A percentile compares a stretch with the other conserved stretches of the same genome.
Evolutionary conservation across 106 monocot genomes (phyloP).

Genomic region (Dendrobium nobile): DNA sequence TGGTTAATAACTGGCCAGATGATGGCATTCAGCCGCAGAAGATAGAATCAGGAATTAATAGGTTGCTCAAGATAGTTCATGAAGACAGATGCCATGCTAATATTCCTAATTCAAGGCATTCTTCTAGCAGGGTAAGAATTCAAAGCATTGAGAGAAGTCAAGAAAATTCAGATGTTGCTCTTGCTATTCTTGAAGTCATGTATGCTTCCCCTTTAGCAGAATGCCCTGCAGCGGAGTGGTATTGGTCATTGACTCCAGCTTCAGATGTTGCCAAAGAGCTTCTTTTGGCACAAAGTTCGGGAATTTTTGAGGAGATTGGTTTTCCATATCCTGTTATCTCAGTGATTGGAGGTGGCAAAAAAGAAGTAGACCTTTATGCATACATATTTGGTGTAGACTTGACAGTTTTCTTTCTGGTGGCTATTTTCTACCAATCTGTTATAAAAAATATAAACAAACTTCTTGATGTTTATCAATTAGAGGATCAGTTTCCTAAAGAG

Average conservation of each 20-base stretch:
- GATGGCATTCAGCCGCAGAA: slow-evolving; percentile 95
- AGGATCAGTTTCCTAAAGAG: slow-evolving; percentile 97
- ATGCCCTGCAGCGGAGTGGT: slow-evolving; percentile 45
- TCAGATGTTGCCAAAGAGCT: slow-evolving; percentile 85
- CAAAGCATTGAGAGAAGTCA: slow-evolving; percentile 92
- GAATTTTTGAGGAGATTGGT: slow-evolving; percentile 41
- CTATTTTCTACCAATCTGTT: slow-evolving; percentile 91
- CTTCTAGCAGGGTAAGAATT: slow-evolving; percentile 59
- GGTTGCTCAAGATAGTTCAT: slow-evolving; percentile 55
- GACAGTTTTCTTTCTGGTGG: slow-evolving; percentile 91
- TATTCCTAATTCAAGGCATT: slow-evolving; percentile 32
- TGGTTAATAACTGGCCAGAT: slow-evolving; percentile 78
- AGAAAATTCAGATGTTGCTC: slow-evolving; percentile 56
- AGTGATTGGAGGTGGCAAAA: slow-evolving; percentile 88
- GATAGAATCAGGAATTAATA: slow-evolving; percentile 77
- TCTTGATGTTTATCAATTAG: slow-evolving; percentile 94
- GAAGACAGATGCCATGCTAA: slow-evolving; percentile 52
- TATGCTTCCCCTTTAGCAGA: slow-evolving; percentile 62
- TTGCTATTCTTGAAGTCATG: slow-evolving; percentile 28
- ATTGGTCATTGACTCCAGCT: slow-evolving; percentile 70
- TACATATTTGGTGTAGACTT: slow-evolving; percentile 97
- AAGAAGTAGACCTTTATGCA: slow-evolving; percentile 86
- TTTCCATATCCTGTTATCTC: slow-evolving; percentile 84
- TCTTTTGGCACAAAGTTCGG: slow-evolving; percentile 28
- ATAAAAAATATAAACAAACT: slow-evolving; percentile 93